These are phyloP conservation scores for Umbelopsis sp. DNA, from an alignment of 192 early-diverging fungal genomes.

Conservation along the genomic window DNA sequence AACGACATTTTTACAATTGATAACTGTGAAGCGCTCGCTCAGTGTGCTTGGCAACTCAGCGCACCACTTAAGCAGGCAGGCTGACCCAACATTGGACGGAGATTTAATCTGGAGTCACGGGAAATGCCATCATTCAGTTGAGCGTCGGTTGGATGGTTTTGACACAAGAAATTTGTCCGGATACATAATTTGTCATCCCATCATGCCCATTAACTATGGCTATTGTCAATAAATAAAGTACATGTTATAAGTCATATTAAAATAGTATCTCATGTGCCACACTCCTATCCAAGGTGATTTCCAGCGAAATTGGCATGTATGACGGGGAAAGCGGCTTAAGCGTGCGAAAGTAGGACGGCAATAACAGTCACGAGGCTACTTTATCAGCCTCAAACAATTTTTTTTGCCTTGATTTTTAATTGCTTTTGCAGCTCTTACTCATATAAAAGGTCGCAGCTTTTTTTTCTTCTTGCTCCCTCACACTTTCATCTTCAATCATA, in stretches of 20 bases:
- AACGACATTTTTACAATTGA: conserved; percentile 58
- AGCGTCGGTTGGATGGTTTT: not conserved
- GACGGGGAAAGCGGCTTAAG: not conserved
- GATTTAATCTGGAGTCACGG: not conserved
- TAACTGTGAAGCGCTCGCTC: too few relatives aligned
- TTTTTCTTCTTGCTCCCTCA: not conserved
- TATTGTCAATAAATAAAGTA: not conserved
- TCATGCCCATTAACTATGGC: not conserved
- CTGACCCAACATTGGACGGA: not conserved
- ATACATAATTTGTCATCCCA: not conserved
- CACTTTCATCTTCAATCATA: not conserved
- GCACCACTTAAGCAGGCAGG: too few relatives aligned
- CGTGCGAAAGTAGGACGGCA: conserved; percentile 11
- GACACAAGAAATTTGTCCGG: not conserved
- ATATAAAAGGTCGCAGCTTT: not conserved
- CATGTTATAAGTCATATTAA: too few relatives aligned
- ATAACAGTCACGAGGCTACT: conserved; percentile 5
- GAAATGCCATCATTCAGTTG: conserved; percentile 9
- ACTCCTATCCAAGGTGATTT: not conserved
- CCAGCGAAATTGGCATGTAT: too few relatives aligned
- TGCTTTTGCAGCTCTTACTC: not conserved
- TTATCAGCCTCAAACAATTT: not conserved
- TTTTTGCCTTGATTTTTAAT: not conserved
- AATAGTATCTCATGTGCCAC: not conserved
- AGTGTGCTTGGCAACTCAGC: not conserved